Conservation (phyloP, 805 yeast genomes). For the Barnettozyma wickerhamii region DNA sequence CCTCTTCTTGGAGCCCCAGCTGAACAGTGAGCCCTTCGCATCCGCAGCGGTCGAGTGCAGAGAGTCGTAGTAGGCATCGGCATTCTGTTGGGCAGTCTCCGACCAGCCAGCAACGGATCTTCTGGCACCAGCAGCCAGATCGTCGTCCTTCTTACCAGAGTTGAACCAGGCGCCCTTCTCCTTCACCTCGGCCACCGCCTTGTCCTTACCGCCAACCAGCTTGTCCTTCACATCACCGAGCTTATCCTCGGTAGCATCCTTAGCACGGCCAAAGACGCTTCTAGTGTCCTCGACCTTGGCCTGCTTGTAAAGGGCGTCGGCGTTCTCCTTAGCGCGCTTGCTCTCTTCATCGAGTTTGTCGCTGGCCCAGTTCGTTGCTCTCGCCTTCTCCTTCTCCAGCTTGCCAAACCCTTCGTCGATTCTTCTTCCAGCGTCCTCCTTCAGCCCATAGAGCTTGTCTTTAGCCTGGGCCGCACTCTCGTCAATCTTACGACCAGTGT, state of each 20-base stretch:
- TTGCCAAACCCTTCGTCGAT: slow-evolving; percentile 15
- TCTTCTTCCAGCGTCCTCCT: slow-evolving; percentile 18
- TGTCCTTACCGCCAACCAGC: slow-evolving; percentile 11
- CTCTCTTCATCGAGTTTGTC: slow-evolving; percentile 16
- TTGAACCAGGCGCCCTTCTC: slow-evolving; percentile 12
- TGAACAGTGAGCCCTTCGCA: slow-evolving; percentile 12
- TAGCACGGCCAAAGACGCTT: slow-evolving; percentile 17
- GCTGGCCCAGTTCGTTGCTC: slow-evolving; percentile 20
- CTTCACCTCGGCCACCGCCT: slow-evolving; percentile 10
- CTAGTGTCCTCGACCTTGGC: slow-evolving; percentile 14
- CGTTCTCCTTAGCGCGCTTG: slow-evolving; percentile 16
- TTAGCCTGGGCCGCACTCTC: slow-evolving; percentile 18
- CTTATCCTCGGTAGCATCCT: slow-evolving; percentile 16
- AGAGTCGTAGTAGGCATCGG: slow-evolving; percentile 24
- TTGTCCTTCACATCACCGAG: slow-evolving; percentile 14
- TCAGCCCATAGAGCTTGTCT: slow-evolving; percentile 14
- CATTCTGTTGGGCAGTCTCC: slow-evolving; percentile 34
- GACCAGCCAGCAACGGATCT: slow-evolving; percentile 42
- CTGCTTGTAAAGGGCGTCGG: slow-evolving; percentile 14
- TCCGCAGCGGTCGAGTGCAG: slow-evolving; percentile 10
- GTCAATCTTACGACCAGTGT: slow-evolving; percentile 24
- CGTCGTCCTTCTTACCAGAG: slow-evolving; percentile 23
- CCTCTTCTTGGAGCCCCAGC: slow-evolving; percentile 17
- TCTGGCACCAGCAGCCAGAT: slow-evolving; percentile 29
- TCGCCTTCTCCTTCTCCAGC: slow-evolving; percentile 14